Evolutionary conservation across 1,284 basidiomycete species (phyloP), one percentile per base, ranked within the genome.

Genomic region (Vanrija sp.): DNA sequence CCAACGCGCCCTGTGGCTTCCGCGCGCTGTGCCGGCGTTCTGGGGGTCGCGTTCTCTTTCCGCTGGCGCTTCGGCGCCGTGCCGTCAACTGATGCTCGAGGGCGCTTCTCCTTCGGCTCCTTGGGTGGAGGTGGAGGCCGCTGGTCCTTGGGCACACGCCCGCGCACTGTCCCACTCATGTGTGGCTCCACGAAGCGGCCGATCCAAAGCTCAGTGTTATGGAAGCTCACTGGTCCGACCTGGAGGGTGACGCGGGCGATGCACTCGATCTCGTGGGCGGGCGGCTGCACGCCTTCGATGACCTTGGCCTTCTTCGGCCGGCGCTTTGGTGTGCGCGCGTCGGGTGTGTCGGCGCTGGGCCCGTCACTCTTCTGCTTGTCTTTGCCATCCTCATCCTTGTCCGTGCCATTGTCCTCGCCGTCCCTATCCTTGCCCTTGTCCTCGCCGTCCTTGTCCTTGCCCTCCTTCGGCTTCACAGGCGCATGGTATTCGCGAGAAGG

Each of bases 261-360:
- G 59, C 73, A 73, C 51, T 73, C 71, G 19, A 70, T 72, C 57
- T 75, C 72, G 48, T 75, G 73, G 1, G 73, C 67, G 3, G 73
- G 73, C 1, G 68, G 59, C 40, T 63, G 61, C 15, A 51, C 49
- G 6, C 68, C 65, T 26, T 58, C 49, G 23, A 46, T 29, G 18
- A 44, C 26, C 40, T 55, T 64, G 47, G 34, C 34, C 34, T 34
- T 34, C 7, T 51, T 34, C 12, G 34, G 34, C 9, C 34, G 34
- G 9, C 34, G 34, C 34, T 19, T 42, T 46, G 52, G 25, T 51
- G 15, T 23, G 19, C 43, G 7, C 49, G 44, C 12, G 15, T 18
- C 25, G 38, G 10, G 19, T 7, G 40, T 7, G 46, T 42, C 34
- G 34, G 34, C 34, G 2, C 14, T 15, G 26, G 44, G 9, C 16